Conservation (phyloP, 768 basidiomycete genomes). For the Calocybe indica region DNA sequence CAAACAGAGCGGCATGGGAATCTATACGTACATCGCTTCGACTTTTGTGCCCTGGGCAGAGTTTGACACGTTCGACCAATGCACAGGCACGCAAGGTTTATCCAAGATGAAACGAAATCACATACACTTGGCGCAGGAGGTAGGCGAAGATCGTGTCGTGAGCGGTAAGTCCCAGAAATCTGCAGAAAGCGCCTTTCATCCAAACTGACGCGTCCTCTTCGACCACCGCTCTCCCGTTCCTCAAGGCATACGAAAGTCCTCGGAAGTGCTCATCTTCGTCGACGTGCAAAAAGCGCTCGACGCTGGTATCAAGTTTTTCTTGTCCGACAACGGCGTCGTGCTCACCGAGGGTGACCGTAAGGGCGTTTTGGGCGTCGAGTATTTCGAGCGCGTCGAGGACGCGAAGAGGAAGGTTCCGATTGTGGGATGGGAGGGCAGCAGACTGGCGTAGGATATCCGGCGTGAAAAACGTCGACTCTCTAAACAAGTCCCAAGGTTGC, state of each 20-base stretch:
- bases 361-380: slow-evolving; percentile 56
- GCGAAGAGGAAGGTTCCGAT: slow-evolving; percentile 25
- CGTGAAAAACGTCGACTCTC: too few relatives aligned
- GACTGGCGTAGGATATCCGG: too few relatives aligned
- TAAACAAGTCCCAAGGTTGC: too few relatives aligned
- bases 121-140: slow-evolving; percentile 85
- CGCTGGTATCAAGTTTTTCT: slow-evolving; percentile 65
- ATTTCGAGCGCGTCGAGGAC: slow-evolving; percentile 67
- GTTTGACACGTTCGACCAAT: background rate
- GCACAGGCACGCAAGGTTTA: slow-evolving; percentile 59
- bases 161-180: slow-evolving; percentile 52
- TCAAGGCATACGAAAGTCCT: slow-evolving; percentile 75
- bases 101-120: slow-evolving; percentile 88
- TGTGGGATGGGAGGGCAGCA: slow-evolving; percentile 26
- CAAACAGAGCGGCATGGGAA: slow-evolving; percentile 63
- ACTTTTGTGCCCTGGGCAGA: background rate
- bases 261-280: slow-evolving; percentile 79
- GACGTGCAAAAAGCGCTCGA: slow-evolving; percentile 65
- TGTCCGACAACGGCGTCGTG: slow-evolving; percentile 86
- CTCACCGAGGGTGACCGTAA: slow-evolving; percentile 70
- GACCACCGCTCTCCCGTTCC: background rate
- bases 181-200: background rate
- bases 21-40: slow-evolving; percentile 46
- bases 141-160: slow-evolving; percentile 57
- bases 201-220: background rate